These are phyloP conservation scores for Phytophthora parvispora DNA, from an alignment of 352 stramenopile genomes.

Conservation along the genomic window DNA sequence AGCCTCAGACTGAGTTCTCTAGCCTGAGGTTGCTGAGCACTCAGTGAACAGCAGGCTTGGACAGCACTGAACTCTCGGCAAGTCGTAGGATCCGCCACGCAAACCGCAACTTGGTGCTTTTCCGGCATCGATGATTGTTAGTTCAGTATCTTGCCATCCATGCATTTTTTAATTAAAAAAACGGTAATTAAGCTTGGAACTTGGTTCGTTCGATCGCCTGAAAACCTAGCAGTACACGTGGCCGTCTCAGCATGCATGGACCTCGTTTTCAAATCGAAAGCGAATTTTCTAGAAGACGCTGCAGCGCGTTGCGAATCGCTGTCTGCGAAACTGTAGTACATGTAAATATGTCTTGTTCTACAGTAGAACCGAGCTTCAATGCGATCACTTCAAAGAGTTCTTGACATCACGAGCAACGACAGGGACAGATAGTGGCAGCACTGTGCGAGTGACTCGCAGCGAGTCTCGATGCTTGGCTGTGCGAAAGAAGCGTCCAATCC, in stretches of 20 bases:
- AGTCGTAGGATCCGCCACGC: not conserved
- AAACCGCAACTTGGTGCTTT: not conserved
- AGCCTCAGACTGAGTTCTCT: not conserved
- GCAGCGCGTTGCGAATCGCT: not conserved
- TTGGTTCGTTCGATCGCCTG: not conserved
- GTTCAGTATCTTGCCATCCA: not conserved
- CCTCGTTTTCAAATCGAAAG: conserved; percentile 13
- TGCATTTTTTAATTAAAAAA: no score
- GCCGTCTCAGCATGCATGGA: not conserved
- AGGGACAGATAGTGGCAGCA: not conserved
- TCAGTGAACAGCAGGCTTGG: not conserved
- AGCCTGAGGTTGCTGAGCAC: not conserved
- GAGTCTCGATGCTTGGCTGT: not conserved
- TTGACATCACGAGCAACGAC: not conserved
- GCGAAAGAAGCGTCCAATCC: not conserved
- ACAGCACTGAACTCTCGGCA: not conserved
- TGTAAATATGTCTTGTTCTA: no score
- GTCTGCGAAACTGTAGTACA: not conserved
- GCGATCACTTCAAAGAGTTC: not conserved
- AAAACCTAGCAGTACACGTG: no score
- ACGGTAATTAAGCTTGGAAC: not conserved
- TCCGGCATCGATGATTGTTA: not conserved
- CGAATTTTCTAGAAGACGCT: conserved; percentile 14
- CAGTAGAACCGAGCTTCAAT: conserved; percentile 1
- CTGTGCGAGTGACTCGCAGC: no score